Evolutionary conservation across 495 filamentous ascomycete genomes (phyloP), one percentile per base, ranked within the genome.

Genomic region (Poronia punctata): DNA sequence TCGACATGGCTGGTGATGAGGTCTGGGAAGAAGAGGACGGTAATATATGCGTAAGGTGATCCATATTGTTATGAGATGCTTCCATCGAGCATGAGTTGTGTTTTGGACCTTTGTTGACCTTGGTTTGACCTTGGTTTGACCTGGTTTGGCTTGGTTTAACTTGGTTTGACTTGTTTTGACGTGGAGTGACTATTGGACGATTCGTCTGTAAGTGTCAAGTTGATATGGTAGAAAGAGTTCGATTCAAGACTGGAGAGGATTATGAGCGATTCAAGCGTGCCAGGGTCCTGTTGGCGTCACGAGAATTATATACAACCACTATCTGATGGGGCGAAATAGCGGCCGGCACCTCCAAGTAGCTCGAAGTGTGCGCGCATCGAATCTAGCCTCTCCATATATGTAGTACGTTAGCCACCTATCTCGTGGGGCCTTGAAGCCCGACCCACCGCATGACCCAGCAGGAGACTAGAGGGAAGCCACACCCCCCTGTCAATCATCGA

Each of bases 231-330:
- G 36, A 38, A 35, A 34, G 37, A 23, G 32, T 41, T 41, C 38
- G 22, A 41, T 11, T 17, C 12, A 14, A 37, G 26, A 35, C 27
- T 27, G 34, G 33, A 33, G 42, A 25, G 17, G 35, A 38, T 45
- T 35, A 45, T 14, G 27, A 7, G 34, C 17, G 38, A 24, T 21
- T 20, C 27, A 40, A 19, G 23, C 22, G 22, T 15, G 25, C 27
- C 35, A 39, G 43, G 43, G 43, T 40, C 43, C 36, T 17, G 32
- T 46, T 40, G 43, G 43, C 43, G 37, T 46, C 43, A 35, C 35
- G 43, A 37, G 22, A 29, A 31, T 7, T 7, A 45, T 46, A 46
- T 46, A 46, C 40, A 45, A 34, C 21, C 28, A 46, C 16, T 16
- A 29, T 25, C 10, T 15, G 36, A 40, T 34, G 36, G 43, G 30